These are phyloP conservation scores for Pestalotiopsis sp. DNA, from an alignment of 2,329 filamentous ascomycete genomes.

Conservation along the genomic window DNA sequence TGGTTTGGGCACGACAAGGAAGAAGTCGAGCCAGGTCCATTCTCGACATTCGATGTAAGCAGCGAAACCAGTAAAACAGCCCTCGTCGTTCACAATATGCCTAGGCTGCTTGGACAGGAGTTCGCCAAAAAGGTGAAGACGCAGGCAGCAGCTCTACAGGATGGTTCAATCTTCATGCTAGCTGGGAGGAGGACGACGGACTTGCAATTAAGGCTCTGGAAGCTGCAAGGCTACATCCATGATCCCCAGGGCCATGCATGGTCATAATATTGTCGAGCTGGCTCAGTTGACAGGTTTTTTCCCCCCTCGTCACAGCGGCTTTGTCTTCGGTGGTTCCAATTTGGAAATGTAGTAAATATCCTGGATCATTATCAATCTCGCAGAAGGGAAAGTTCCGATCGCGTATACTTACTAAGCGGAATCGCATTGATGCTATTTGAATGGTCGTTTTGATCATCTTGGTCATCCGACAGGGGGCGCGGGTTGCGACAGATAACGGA, in stretches of 20 bases:
- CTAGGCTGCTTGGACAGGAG: constrained; percentile 51
- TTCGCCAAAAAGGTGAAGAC: constrained; percentile 41
- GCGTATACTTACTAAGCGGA: background rate
- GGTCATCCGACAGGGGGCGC: background rate
- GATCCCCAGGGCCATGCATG: background rate
- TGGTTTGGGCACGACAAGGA: constrained; percentile 35
- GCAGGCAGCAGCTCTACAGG: constrained; percentile 35
- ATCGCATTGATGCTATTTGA: background rate
- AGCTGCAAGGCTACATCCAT: constrained; percentile 56
- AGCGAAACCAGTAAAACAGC: constrained; percentile 32
- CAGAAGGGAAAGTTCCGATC: background rate
- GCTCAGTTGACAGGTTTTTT: background rate
- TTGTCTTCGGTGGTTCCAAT: no score
- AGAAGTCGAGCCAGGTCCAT: constrained; percentile 33
- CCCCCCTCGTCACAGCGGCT: no score
- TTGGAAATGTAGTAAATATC: no score
- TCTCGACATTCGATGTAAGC: constrained; percentile 48
- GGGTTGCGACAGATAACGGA: background rate
- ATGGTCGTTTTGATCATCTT: background rate
- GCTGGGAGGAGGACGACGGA: constrained; percentile 42
- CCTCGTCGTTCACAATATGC: constrained; percentile 57
- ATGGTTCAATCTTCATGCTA: constrained; percentile 46
- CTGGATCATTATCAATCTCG: no score
- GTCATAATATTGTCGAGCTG: background rate
- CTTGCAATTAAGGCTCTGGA: constrained; percentile 58